Evolutionary conservation across 2,329 filamentous ascomycete species (phyloP).

Genomic region (Pleomassaria siparia): DNA sequence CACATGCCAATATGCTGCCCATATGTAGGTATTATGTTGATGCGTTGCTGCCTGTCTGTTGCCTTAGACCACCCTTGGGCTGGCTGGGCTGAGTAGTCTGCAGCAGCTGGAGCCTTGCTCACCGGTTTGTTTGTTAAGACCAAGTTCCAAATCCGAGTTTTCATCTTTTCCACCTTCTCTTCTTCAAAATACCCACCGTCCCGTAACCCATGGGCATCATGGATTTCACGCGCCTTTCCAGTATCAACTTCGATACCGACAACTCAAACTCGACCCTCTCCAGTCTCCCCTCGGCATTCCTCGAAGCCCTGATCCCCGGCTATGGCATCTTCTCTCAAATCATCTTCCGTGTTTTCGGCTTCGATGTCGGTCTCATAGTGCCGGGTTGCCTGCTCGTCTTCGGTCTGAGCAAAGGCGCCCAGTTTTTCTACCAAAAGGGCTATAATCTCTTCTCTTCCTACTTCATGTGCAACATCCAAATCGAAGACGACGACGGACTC

Average conservation of each 20-base stretch:
- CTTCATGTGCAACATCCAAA: conserved; percentile 47
- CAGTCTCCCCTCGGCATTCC: conserved; percentile 48
- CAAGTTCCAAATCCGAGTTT: no score
- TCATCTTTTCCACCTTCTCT: no score
- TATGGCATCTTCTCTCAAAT: conserved; percentile 52
- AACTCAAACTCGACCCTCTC: conserved; percentile 19
- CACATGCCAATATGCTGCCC: no score
- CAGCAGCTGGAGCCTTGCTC: no score
- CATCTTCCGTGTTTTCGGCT: conserved; percentile 45
- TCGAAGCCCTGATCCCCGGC: conserved; percentile 55
- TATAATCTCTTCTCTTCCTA: conserved; percentile 36
- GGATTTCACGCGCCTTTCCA: conserved; percentile 4
- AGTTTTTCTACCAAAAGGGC: conserved; percentile 39
- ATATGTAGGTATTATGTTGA: no score
- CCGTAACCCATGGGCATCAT: conserved; percentile 2
- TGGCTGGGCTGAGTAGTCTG: no score
- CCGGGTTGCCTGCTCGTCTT: conserved; percentile 47
- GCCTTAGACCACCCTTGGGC: no score
- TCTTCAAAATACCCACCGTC: no score
- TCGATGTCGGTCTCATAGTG: conserved; percentile 53
- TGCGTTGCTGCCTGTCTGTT: no score
- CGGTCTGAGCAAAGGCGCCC: conserved; percentile 41
- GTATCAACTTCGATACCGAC: conserved; percentile 4
- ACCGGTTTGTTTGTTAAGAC: no score
- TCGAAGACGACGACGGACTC: conserved; percentile 49